Percentiles rank a stretch among this genome's conserved stretches.
These are phyloP conservation scores for Lactarius psammicola DNA, from an alignment of 768 basidiomycete species.

Conservation along the genomic window DNA sequence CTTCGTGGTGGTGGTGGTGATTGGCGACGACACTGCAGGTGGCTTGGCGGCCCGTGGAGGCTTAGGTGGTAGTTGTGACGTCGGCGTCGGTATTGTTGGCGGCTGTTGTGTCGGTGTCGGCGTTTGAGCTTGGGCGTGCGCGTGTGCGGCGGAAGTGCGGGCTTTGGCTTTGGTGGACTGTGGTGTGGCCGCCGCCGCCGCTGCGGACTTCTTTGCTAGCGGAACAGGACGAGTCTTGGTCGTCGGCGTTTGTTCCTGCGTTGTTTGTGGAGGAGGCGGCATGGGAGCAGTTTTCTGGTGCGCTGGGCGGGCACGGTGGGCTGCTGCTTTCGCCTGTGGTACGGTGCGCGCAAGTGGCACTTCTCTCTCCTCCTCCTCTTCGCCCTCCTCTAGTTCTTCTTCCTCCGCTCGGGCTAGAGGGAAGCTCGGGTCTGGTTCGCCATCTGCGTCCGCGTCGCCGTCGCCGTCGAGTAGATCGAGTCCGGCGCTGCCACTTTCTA, in stretches of 20 bases:
- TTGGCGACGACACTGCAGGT: neutral
- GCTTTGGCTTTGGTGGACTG: constrained; percentile 28
- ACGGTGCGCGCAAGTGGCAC: constrained; percentile 15
- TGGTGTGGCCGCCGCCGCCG: constrained; percentile 27
- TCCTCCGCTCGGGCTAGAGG: neutral
- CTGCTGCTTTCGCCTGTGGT: neutral
- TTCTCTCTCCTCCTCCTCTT: constrained; percentile 25
- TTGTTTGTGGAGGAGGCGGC: neutral
- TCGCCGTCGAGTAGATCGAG: constrained; percentile 30
- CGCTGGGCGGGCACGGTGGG: neutral
- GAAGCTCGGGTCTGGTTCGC: constrained; percentile 36
- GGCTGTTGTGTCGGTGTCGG: constrained; percentile 28
- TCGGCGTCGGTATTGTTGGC: neutral
- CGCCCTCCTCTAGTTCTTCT: constrained; percentile 4
- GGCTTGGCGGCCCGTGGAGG: neutral
- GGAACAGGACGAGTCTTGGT: constrained; percentile 11
- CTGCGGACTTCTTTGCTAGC: constrained; percentile 21
- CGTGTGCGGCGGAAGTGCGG: constrained; percentile 2
- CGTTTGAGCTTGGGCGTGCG: neutral
- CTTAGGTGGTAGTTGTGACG: neutral
- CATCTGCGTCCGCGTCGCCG: constrained; percentile 34
- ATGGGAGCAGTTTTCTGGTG: constrained; percentile 9
- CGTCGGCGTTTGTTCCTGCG: neutral
- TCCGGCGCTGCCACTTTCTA: constrained; percentile 24
- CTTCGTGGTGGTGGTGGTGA: neutral